Evolutionary conservation across 768 basidiomycete species (phyloP), one percentile per base, ranked within the genome.

Genomic region (Cubamyces lactineus): DNA sequence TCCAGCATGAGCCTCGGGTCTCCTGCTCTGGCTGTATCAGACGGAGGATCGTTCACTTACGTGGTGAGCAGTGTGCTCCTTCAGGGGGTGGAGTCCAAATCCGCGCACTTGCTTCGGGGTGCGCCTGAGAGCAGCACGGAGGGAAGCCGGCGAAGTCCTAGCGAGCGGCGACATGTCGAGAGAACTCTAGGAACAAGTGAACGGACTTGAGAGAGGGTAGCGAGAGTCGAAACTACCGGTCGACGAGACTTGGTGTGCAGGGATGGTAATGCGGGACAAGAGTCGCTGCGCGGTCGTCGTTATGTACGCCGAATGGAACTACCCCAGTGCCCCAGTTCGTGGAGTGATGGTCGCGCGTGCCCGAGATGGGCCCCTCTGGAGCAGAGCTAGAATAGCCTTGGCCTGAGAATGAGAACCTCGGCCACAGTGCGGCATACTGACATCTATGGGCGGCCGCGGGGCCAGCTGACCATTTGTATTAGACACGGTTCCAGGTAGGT

Each of bases 381-480:
- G 46, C 45, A 49, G 62, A 41, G 43, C 62, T 59, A 58, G 62
- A 63, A 58, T 54, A 58, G 52, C 45, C 62, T 41, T 58, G 51
- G 62, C 62, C 62, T 58, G 57, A 54, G 62, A 58, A 49, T 40
- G 62, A 53, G 26, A 24, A 41, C 34, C 26, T 9, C 49, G 61
- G 50, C 48, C 11, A 3, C 15, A 17, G 30, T 13, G 46, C 48
- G 21, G 47, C 54, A 51, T 39, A 26, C 16, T 51, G 57, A 21
- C 45, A 48, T 24, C 46, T 48, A 21, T 40, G 56, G 56, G 34
- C 34, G 34, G 34, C 5, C 34, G 34, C 9, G 34, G n/a, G 47
- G 17, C 47, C 61, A 56, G 61, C 38, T 62, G 61, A 62, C 38
- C 54, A 62, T 62, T 62, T 62, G 61, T 62, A 62, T 56, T 52